A percentile compares a stretch with the other conserved stretches of the same genome.
These are phyloP conservation scores for Eurotiales sp. DNA, from an alignment of 2,329 filamentous ascomycete genomes.

Conservation along the genomic window DNA sequence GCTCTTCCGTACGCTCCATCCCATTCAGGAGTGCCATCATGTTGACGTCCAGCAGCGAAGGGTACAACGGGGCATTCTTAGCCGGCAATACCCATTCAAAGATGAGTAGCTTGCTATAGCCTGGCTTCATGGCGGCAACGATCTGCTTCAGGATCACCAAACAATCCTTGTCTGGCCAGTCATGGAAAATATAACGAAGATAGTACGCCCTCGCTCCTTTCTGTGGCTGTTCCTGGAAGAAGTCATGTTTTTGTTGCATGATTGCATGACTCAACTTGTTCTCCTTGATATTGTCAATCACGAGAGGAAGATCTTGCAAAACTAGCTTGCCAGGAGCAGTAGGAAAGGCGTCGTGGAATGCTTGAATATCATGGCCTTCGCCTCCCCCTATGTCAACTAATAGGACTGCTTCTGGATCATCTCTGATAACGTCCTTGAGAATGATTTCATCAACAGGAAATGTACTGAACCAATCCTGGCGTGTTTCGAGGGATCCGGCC, in stretches of 20 bases:
- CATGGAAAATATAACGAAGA: constrained; percentile 22
- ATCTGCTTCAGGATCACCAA: constrained; percentile 22
- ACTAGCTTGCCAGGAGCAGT: constrained; percentile 39
- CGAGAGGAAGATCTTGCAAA: constrained; percentile 44
- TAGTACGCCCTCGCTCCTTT: constrained; percentile 18
- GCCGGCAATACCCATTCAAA: constrained; percentile 43
- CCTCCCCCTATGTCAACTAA: constrained; percentile 23
- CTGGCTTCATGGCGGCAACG: constrained; percentile 28
- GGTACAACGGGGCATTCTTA: constrained; percentile 23
- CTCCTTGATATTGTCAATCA: constrained; percentile 31
- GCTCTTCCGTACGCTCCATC: constrained; percentile 2
- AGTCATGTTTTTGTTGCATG: no score
- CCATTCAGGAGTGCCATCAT: constrained; percentile 5
- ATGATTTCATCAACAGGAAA: constrained; percentile 22
- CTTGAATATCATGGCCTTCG: constrained; percentile 4
- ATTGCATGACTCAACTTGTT: no score
- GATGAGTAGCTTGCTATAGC: constrained; percentile 38
- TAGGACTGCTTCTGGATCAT: constrained; percentile 12
- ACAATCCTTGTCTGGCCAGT: constrained; percentile 21
- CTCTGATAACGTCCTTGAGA: constrained; percentile 9
- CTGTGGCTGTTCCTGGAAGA: background rate
- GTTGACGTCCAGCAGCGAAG: constrained; percentile 1
- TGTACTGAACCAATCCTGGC: constrained; percentile 19
- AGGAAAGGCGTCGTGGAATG: constrained; percentile 33
- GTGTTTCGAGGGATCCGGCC: constrained; percentile 16